Percentiles rank a stretch among this genome's conserved stretches.
Conservation (phyloP, 768 basidiomycete genomes). For the Termitomyces sp. region DNA sequence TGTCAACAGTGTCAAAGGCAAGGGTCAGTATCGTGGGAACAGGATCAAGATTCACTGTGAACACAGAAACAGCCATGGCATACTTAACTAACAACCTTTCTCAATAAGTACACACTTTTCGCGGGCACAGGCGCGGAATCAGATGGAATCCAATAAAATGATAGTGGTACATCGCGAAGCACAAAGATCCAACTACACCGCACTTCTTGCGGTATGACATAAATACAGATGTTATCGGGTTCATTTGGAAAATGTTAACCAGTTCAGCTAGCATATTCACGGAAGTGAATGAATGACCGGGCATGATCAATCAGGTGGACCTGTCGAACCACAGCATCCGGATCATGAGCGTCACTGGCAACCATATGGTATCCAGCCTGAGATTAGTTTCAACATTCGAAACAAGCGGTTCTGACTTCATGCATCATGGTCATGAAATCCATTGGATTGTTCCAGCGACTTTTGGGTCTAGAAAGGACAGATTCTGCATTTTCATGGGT, state of each 20-base stretch:
- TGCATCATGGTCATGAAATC: not conserved
- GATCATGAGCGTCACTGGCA: not conserved
- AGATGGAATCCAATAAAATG: not conserved
- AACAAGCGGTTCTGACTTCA: not conserved
- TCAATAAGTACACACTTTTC: constrained; percentile 1
- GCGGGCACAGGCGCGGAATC: not conserved
- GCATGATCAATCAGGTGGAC: not conserved
- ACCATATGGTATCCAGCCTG: not conserved
- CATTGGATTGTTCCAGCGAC: not conserved
- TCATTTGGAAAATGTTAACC: not conserved
- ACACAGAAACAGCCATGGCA: not conserved
- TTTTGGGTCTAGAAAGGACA: not conserved
- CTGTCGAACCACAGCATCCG: not conserved
- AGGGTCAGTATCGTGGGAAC: not conserved
- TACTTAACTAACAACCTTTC: not conserved
- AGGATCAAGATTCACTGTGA: not conserved
- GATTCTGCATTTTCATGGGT: not conserved
- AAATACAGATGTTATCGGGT: not conserved
- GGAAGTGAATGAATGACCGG: not conserved
- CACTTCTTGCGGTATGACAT: not conserved
- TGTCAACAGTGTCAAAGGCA: not conserved
- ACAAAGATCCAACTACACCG: constrained; percentile 14
- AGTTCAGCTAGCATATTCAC: not conserved
- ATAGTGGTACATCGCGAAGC: constrained; percentile 1
- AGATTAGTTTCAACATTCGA: not conserved